phyloP scores from a whole-genome alignment of 345 rosid species.

The Zanthoxylum bungeanum region DNA sequence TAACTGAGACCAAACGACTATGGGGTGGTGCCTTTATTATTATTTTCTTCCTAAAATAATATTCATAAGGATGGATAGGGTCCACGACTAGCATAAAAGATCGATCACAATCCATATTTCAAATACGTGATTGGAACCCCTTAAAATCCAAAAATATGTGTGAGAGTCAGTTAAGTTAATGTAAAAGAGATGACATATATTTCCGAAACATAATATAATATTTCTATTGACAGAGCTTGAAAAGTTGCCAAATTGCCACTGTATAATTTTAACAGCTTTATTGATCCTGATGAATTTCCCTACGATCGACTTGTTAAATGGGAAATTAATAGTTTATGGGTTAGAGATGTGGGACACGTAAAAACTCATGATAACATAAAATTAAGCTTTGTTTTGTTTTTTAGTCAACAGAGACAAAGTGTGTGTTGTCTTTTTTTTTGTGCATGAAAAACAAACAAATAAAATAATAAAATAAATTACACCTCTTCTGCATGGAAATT shows the following conservation, averaged over 20 bases:
- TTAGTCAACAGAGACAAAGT: neutral
- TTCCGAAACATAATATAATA: too few relatives aligned
- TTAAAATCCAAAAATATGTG: neutral
- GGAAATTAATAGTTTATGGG: neutral
- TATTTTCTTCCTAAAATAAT: neutral
- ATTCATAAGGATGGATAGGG: too few relatives aligned
- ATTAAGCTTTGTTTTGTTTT: neutral
- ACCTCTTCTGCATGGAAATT: neutral
- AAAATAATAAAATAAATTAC: neutral
- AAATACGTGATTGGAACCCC: neutral
- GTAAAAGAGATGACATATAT: too few relatives aligned
- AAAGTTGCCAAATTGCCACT: neutral
- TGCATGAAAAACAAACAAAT: neutral
- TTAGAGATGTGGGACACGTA: too few relatives aligned
- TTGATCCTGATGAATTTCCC: neutral
- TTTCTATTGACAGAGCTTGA: neutral
- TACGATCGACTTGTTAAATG: neutral
- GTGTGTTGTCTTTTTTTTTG: neutral
- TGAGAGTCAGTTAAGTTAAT: too few relatives aligned
- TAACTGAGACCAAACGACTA: conserved; percentile 1
- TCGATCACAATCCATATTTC: neutral
- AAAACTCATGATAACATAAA: neutral
- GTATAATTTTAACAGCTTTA: neutral
- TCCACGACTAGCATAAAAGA: neutral
- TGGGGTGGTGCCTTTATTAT: neutral